Base-by-base conservation (phyloP, 2,329 filamentous ascomycete genomes). In the Annulohypoxylon truncatum region DNA sequence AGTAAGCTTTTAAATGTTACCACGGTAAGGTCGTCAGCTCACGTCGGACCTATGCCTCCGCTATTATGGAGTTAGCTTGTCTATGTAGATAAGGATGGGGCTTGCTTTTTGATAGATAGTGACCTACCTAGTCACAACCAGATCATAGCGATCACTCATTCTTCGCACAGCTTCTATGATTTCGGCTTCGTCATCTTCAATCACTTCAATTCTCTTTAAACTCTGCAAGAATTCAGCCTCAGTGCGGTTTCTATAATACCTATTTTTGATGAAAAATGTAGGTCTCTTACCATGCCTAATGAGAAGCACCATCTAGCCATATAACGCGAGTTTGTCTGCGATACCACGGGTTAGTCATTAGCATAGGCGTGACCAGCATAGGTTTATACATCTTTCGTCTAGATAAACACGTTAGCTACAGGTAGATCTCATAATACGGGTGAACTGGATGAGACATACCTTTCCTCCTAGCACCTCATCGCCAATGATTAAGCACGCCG, bases 401-500 rank as follows among this genome's bases (percentile, higher is more conserved):
- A 60, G 42, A 67, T 29, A 56, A 10, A 64, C 28, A 35, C 13
- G 26, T 64, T 60, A 64, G 63, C 38, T 50, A 47, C 20, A n/a
- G 40, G 46, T 13, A 15, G 22, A 53, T 22, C 20, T 35, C 18
- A 53, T 24, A 33, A 35, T 12, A 38, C 26, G 15, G 46, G n/a
- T 13, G 13, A n/a, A 42, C 29, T 44, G 28, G 15, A 4, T 20
- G 3, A 29, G 24, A 50, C 59, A 26, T 78, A 93, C 94, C 90
- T 98, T 98, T 73, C 96, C 95, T 20, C 94, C 94, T 3, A 98
- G 84, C 4, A 98, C 94, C 79, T 97, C 95, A 80, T 98, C 95
- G n/a, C 95, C 95, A 74, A 99, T 98, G 65, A 99, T 94, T 69
- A 98, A 81, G 79, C 93, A 97, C 61, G 92, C 95, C 9, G 95